phyloP scores from a whole-genome alignment of 129 eudicot genomes.

The Escallonia herrerae region DNA sequence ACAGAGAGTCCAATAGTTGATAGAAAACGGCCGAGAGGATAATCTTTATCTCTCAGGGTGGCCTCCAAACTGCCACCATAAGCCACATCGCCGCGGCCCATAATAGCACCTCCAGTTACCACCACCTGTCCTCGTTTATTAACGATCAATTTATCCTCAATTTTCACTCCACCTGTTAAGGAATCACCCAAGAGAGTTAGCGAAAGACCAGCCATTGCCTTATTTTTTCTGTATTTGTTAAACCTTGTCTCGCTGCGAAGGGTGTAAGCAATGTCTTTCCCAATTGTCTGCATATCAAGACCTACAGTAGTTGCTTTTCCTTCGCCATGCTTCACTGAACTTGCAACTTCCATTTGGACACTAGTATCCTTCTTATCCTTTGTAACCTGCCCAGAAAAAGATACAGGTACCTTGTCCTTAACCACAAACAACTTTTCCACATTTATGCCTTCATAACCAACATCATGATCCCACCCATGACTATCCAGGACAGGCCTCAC shows the following conservation, averaged over 20 bases:
- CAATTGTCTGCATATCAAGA: slow-evolving; percentile 79
- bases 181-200: slow-evolving; percentile 75
- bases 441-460: slow-evolving; percentile 91
- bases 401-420: slow-evolving; percentile 59
- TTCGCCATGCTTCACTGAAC: slow-evolving; percentile 75
- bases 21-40: slow-evolving; percentile 83
- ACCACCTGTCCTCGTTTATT: slow-evolving; percentile 62
- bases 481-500: slow-evolving; percentile 85
- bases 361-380: slow-evolving; percentile 93
- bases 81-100: slow-evolving; percentile 86
- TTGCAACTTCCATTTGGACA: slow-evolving; percentile 91
- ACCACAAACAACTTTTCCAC: slow-evolving; percentile 66
- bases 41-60: slow-evolving; percentile 75
- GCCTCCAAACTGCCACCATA: slow-evolving; percentile 96
- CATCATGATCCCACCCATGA: slow-evolving; percentile 98
- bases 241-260: slow-evolving; percentile 79
- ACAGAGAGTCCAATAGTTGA: slow-evolving; percentile 75
- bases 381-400: slow-evolving; percentile 91
- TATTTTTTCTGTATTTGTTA: slow-evolving; percentile 55
- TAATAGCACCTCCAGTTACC: slow-evolving; percentile 79
- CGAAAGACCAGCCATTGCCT: slow-evolving; percentile 81
- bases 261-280: slow-evolving; percentile 77
- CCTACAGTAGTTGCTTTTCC: slow-evolving; percentile 80
- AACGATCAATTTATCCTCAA: slow-evolving; percentile 69
- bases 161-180: slow-evolving; percentile 67